Conservation (phyloP, 2,329 filamentous ascomycete genomes). For the Aureobasidium sp. region DNA sequence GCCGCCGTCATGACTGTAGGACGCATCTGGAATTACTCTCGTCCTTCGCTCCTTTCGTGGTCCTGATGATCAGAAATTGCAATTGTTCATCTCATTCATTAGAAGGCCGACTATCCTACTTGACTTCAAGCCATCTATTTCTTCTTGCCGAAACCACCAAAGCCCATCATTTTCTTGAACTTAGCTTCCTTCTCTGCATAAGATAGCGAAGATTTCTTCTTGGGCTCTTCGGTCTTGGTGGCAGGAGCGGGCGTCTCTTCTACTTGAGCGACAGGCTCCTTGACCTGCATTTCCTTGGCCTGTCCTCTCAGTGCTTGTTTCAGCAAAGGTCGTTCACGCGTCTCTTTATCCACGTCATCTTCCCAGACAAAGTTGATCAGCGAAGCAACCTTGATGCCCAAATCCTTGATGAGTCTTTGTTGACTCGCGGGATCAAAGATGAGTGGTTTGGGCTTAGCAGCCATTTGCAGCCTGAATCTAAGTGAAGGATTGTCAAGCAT, state of each 20-base stretch:
- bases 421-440: conserved; percentile 32
- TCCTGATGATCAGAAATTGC: too few species aligned
- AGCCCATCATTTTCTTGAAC: conserved; percentile 64
- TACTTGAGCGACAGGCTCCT: conserved; percentile 36
- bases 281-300: conserved; percentile 61
- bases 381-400: conserved; percentile 64
- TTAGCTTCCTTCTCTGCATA: conserved; percentile 34
- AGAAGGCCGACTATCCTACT: neutral
- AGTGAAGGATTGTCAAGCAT: conserved; percentile 59
- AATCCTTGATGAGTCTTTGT: conserved; percentile 59
- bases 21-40: too few species aligned
- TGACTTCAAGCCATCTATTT: conserved; percentile 27
- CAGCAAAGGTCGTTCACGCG: conserved; percentile 53
- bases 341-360: conserved; percentile 50
- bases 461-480: conserved; percentile 65
- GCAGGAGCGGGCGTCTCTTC: conserved; percentile 30
- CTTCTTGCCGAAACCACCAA: conserved; percentile 63
- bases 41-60: too few species aligned
- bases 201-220: conserved; percentile 21
- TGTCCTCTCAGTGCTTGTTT: conserved; percentile 51
- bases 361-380: conserved; percentile 73
- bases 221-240: conserved; percentile 34
- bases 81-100: conserved; percentile 2
- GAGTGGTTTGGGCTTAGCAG: conserved; percentile 45
- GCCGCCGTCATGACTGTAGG: too few species aligned